A percentile compares a stretch with the other conserved stretches of the same genome.
Conservation (phyloP, 129 eudicot species). For the Pittosporum tobira region DNA sequence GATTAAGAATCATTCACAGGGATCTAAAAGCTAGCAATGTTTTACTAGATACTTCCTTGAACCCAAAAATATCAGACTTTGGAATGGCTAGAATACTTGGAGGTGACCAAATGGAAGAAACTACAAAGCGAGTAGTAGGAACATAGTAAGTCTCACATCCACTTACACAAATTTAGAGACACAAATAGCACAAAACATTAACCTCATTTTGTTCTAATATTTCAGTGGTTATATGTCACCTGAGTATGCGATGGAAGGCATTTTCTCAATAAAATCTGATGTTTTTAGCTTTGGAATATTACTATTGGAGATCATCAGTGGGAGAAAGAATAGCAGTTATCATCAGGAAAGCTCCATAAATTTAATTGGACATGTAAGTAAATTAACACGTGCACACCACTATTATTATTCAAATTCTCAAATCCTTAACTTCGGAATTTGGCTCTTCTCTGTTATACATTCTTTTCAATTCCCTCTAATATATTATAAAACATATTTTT, state of each 20-base stretch:
- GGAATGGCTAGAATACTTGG: slow-evolving; percentile 64
- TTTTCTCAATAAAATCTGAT: slow-evolving; percentile 45
- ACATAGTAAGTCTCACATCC: slow-evolving; percentile 41
- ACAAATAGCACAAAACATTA: neutral
- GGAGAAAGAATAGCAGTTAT: slow-evolving; percentile 39
- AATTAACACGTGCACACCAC: no score
- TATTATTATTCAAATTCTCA: no score
- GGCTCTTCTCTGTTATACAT: no score
- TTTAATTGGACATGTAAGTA: slow-evolving; percentile 55
- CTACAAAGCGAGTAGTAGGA: slow-evolving; percentile 52
- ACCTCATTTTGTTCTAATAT: neutral
- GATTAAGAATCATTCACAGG: slow-evolving; percentile 62
- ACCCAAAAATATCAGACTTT: slow-evolving; percentile 68
- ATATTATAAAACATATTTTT: no score
- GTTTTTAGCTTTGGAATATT: slow-evolving; percentile 57
- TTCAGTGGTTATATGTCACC: slow-evolving; percentile 77
- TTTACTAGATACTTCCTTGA: slow-evolving; percentile 40
- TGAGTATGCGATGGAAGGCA: slow-evolving; percentile 65
- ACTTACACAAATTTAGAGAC: neutral
- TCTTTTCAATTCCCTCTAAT: no score
- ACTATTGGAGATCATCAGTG: slow-evolving; percentile 51
- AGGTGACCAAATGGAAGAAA: slow-evolving; percentile 38
- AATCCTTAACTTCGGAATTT: no score
- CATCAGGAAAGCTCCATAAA: slow-evolving; percentile 27
- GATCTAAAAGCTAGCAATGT: slow-evolving; percentile 70